Evolutionary conservation across 1,284 basidiomycete species (phyloP).

Genomic region (Sporisorium graminicola): DNA sequence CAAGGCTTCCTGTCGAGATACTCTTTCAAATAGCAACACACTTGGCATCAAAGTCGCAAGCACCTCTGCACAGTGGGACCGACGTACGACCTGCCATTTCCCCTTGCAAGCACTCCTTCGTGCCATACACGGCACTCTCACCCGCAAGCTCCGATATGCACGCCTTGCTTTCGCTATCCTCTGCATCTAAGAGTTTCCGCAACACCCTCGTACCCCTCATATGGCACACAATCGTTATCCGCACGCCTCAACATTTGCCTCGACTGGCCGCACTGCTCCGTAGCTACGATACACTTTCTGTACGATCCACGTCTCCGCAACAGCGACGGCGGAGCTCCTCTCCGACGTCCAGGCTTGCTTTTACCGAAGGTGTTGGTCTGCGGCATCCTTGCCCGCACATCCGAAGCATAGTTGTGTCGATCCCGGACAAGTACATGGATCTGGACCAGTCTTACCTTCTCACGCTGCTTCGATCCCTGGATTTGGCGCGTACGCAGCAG

Average conservation of each 20-base stretch:
- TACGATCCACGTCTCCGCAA: constrained; percentile 14
- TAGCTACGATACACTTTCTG: constrained; percentile 25
- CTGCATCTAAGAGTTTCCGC: constrained; percentile 14
- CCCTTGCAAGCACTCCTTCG: constrained; percentile 9
- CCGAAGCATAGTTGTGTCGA: constrained; percentile 13
- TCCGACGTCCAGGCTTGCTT: background rate
- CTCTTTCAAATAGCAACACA: constrained; percentile 28
- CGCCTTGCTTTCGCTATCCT: constrained; percentile 16
- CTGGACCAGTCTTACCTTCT: constrained; percentile 34
- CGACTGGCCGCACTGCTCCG: constrained; percentile 16
- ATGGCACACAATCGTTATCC: constrained; percentile 33
- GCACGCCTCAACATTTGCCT: constrained; percentile 30
- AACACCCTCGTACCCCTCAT: constrained; percentile 19
- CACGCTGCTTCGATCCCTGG: constrained; percentile 23
- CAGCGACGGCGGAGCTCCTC: background rate
- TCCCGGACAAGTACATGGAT: constrained; percentile 34
- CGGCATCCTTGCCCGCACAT: constrained; percentile 26
- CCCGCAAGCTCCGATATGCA: background rate
- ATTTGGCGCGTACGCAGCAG: constrained; percentile 13
- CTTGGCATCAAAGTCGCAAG: background rate
- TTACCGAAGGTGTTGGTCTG: background rate
- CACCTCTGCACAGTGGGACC: background rate
- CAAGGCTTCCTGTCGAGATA: constrained; percentile 26
- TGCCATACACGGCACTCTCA: background rate
- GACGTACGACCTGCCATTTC: background rate